These are phyloP conservation scores for Termitomyces sp. DNA, from an alignment of 768 basidiomycete genomes.

Conservation along the genomic window DNA sequence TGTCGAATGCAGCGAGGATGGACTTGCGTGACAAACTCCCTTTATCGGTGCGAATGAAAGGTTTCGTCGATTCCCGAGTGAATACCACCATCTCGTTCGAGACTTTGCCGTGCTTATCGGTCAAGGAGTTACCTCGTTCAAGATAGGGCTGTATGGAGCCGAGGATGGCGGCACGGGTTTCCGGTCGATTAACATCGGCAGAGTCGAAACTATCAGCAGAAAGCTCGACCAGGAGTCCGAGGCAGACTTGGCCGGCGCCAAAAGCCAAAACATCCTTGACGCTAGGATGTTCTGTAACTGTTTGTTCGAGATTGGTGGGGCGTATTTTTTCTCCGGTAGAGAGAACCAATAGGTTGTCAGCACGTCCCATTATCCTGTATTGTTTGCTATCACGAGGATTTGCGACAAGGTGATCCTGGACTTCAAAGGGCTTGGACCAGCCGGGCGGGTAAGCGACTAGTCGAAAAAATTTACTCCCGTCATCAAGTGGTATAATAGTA, in stretches of 20 bases:
- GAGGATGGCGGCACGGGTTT: conserved; percentile 15
- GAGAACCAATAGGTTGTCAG: conserved; percentile 39
- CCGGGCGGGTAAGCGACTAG: conserved; percentile 30
- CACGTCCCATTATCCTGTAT: conserved; percentile 32
- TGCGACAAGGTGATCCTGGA: conserved; percentile 34
- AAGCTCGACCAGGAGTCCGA: conserved; percentile 36
- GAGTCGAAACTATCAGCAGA: conserved; percentile 8
- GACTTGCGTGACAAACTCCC: conserved; percentile 32
- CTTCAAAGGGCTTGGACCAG: conserved; percentile 27
- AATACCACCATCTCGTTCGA: conserved; percentile 35
- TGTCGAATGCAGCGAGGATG: conserved; percentile 26
- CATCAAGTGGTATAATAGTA: conserved; percentile 22
- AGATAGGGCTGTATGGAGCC: conserved; percentile 26
- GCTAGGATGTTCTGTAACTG: conserved; percentile 30
- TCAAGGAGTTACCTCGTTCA: conserved; percentile 30
- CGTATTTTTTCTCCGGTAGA: conserved; percentile 41
- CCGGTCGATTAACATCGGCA: conserved; percentile 14
- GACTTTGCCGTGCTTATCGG: conserved; percentile 35
- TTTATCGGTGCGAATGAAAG: conserved; percentile 34
- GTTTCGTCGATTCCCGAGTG: conserved; percentile 25
- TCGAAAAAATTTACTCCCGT: conserved; percentile 21
- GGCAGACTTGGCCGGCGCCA: conserved; percentile 29
- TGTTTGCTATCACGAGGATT: conserved; percentile 29
- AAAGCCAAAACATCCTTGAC: conserved; percentile 36
- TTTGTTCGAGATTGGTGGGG: conserved; percentile 28